Evolutionary conservation across 2,329 filamentous ascomycete species (phyloP).

Genomic region (Lachnellula occidentalis): DNA sequence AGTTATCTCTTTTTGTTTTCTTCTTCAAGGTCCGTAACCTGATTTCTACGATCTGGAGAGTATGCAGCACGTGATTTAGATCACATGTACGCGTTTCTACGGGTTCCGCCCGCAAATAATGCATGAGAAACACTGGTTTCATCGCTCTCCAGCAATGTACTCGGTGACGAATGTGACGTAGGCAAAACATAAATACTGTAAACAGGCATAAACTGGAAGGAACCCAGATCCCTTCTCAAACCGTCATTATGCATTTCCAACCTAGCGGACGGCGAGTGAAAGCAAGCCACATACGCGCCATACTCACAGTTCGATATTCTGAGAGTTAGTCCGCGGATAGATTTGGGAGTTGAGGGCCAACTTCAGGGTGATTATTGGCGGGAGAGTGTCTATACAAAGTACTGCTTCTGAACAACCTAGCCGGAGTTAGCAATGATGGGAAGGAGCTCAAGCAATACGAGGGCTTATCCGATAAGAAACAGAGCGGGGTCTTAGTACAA

Average conservation of each 20-base stretch:
- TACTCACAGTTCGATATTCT: too few species aligned
- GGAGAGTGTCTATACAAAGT: neutral
- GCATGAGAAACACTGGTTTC: neutral
- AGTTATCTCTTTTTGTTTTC: too few species aligned
- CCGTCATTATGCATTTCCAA: neutral
- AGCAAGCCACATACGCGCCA: neutral
- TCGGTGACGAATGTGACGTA: neutral
- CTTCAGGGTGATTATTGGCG: neutral
- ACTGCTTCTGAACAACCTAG: neutral
- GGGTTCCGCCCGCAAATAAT: neutral
- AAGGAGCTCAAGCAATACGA: neutral
- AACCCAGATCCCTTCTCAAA: neutral
- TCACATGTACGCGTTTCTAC: neutral
- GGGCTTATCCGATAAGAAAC: neutral
- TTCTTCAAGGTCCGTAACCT: too few species aligned
- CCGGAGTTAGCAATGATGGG: neutral
- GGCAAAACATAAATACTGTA: neutral
- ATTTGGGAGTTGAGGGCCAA: neutral
- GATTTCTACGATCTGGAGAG: too few species aligned
- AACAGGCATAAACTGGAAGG: neutral
- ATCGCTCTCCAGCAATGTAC: neutral
- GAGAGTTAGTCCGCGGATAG: too few species aligned
- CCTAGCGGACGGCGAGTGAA: neutral
- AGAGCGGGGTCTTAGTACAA: neutral
- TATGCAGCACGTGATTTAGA: neutral